Evolutionary conservation across 2,329 filamentous ascomycete species (phyloP).

Genomic region (Trichoderma sp.): DNA sequence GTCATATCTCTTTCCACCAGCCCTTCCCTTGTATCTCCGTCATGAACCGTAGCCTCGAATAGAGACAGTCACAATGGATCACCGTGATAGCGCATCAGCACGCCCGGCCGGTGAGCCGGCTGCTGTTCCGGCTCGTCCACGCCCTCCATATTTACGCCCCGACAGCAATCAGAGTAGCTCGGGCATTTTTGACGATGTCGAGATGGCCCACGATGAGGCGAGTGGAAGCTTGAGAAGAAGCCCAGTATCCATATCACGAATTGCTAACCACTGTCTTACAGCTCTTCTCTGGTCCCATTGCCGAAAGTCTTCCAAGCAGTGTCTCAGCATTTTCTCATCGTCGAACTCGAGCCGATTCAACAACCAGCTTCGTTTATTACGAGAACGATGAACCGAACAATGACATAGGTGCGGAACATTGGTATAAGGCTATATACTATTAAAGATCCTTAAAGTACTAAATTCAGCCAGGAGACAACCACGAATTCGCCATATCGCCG

Average conservation of each 20-base stretch:
- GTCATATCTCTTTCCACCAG: background rate
- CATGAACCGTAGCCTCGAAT: constrained; percentile 17
- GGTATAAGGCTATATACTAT: background rate
- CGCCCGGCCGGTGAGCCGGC: constrained; percentile 26
- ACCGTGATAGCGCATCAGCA: constrained; percentile 30
- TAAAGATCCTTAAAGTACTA: constrained; percentile 19
- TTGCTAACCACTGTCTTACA: constrained; percentile 32
- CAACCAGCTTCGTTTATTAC: constrained; percentile 86
- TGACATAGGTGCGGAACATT: constrained; percentile 1
- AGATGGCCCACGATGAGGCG: constrained; percentile 97
- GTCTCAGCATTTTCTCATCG: constrained; percentile 89
- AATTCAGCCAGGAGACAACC: constrained; percentile 32
- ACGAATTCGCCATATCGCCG: constrained; percentile 24
- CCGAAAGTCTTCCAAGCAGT: constrained; percentile 94
- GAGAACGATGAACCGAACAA: constrained; percentile 51
- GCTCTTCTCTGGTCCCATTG: constrained; percentile 89
- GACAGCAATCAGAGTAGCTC: constrained; percentile 71
- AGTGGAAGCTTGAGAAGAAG: background rate
- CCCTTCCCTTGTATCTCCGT: background rate
- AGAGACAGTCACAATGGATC: constrained; percentile 26
- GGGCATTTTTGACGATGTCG: constrained; percentile 91
- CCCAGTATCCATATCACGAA: background rate
- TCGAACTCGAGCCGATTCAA: constrained; percentile 77
- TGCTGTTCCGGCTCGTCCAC: constrained; percentile 27
- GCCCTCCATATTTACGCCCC: constrained; percentile 58